A percentile compares a stretch with the other conserved stretches of the same genome.
phyloP scores from a whole-genome alignment of 345 rosid genomes.

The Syzygium oleosum region DNA sequence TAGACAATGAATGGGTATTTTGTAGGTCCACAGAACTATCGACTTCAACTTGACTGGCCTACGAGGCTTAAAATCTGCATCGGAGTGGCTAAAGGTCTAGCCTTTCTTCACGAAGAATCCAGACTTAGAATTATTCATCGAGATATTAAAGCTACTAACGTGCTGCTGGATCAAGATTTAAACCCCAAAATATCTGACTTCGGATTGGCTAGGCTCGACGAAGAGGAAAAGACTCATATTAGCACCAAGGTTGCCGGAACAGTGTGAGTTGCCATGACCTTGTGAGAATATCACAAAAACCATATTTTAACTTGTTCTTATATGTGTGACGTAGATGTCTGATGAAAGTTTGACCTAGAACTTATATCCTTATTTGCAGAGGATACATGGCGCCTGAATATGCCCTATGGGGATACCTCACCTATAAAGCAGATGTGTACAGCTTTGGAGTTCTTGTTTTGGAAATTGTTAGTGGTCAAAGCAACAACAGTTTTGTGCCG shows the following conservation, averaged over 20 bases:
- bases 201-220: constrained; percentile 49
- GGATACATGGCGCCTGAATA: constrained; percentile 43
- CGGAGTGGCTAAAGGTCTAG: constrained; percentile 57
- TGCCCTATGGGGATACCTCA: constrained; percentile 28
- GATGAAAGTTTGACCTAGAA: not conserved
- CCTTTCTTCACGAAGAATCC: constrained; percentile 53
- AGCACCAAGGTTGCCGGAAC: constrained; percentile 63
- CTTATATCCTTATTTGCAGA: constrained; percentile 5
- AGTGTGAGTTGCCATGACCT: constrained; percentile 25
- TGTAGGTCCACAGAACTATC: constrained; percentile 14
- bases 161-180: constrained; percentile 38
- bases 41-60: constrained; percentile 33
- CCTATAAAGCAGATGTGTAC: constrained; percentile 30
- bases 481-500: constrained; percentile 12
- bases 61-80: constrained; percentile 39
- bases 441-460: constrained; percentile 31
- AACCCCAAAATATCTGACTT: constrained; percentile 63
- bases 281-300: not conserved
- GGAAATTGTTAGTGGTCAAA: constrained; percentile 24
- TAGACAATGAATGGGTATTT: not conserved
- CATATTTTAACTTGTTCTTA: not conserved
- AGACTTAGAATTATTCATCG: constrained; percentile 46
- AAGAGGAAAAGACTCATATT: constrained; percentile 39
- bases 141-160: constrained; percentile 55
- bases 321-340: not conserved